A percentile compares a stretch with the other conserved stretches of the same genome.
Conservation (phyloP, 2,329 filamentous ascomycete genomes). For the Leptographium lundbergii region DNA sequence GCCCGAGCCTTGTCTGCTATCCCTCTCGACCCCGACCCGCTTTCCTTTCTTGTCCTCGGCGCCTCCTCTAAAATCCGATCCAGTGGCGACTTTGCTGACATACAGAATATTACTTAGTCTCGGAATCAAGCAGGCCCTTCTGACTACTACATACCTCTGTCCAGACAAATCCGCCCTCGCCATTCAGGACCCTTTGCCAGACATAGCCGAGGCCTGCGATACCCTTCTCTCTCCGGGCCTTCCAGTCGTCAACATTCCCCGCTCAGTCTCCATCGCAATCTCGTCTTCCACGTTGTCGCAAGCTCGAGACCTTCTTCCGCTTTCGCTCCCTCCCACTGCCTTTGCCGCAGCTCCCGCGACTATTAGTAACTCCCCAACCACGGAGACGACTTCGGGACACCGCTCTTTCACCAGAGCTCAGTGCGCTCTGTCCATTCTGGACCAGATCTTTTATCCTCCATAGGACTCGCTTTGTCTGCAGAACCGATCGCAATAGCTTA, state of each 20-base stretch:
- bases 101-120: background rate
- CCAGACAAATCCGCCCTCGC: background rate
- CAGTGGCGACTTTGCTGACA: constrained; percentile 3
- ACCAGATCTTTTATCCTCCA: constrained; percentile 40
- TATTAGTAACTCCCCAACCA: constrained; percentile 20
- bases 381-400: constrained; percentile 35
- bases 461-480: constrained; percentile 20
- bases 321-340: background rate
- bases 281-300: constrained; percentile 3
- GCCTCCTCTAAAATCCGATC: constrained; percentile 1
- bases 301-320: background rate
- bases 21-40: background rate
- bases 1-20: background rate
- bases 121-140: background rate
- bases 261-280: background rate
- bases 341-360: background rate
- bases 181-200: background rate
- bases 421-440: constrained; percentile 32
- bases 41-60: background rate
- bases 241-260: background rate
- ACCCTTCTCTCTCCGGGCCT: background rate
- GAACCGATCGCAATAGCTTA: constrained; percentile 5
- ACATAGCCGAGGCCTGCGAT: background rate
- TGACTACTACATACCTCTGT: background rate
- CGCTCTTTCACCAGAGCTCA: constrained; percentile 29